These are phyloP conservation scores for Alternaria sp. DNA, from an alignment of 2,329 filamentous ascomycete genomes.

Conservation along the genomic window DNA sequence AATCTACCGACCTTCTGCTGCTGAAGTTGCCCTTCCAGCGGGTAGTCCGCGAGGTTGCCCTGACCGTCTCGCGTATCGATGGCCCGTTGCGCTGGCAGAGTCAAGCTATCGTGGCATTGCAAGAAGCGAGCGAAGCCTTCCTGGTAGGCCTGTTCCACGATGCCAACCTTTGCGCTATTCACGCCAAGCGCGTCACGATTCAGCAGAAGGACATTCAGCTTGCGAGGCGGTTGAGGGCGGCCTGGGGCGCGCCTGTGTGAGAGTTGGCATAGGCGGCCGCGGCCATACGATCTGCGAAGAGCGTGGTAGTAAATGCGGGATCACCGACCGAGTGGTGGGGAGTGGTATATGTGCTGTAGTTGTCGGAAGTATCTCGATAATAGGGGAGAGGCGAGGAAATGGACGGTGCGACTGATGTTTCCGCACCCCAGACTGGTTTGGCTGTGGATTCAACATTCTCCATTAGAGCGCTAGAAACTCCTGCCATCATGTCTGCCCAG, in stretches of 20 bases:
- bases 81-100: constrained; percentile 86
- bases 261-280: background rate
- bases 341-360: background rate
- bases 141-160: constrained; percentile 98
- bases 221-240: constrained; percentile 90
- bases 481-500: background rate
- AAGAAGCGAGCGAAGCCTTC: constrained; percentile 99
- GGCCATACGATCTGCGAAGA: background rate
- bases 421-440: background rate
- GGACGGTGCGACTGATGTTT: background rate
- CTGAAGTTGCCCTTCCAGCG: constrained; percentile 98
- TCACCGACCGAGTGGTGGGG: background rate
- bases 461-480: background rate
- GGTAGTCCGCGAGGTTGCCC: constrained; percentile 75
- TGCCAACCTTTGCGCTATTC: constrained; percentile 97
- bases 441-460: background rate
- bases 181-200: constrained; percentile 99
- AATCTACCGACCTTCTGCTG: constrained; percentile 94
- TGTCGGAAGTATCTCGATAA: background rate
- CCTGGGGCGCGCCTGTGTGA: constrained; percentile 51
- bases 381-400: background rate
- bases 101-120: constrained; percentile 93
- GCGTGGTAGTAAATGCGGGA: background rate
- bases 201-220: constrained; percentile 98
- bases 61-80: constrained; percentile 65